Conservation (phyloP, 306 rosid genomes). For the Macrotyloma uniflorum region DNA sequence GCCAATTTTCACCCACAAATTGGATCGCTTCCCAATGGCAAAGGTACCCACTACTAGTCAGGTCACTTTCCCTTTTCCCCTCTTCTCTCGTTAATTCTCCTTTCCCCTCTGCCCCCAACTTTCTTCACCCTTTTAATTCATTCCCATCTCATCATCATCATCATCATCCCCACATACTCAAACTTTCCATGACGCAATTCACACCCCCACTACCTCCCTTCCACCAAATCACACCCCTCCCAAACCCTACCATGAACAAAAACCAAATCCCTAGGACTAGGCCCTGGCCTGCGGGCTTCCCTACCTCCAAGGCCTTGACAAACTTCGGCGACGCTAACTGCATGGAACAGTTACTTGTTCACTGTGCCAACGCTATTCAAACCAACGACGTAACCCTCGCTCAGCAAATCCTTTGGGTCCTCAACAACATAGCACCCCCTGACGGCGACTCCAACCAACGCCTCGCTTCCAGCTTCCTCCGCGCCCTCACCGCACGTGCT, state of each 20-base stretch:
- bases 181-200: conserved; percentile 70
- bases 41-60: conserved; percentile 55
- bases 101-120: neutral
- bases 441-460: conserved; percentile 94
- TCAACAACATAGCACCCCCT: conserved; percentile 83
- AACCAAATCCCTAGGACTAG: conserved; percentile 51
- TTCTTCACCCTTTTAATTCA: neutral
- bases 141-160: neutral
- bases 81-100: conserved; percentile 18
- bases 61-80: conserved; percentile 60
- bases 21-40: conserved; percentile 52
- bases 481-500: conserved; percentile 77
- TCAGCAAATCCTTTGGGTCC: conserved; percentile 93
- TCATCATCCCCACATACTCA: neutral
- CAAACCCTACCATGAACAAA: conserved; percentile 63
- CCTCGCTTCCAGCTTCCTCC: conserved; percentile 76
- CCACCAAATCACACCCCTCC: conserved; percentile 53
- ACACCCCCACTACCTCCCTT: conserved; percentile 46
- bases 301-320: conserved; percentile 59
- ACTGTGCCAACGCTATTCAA: conserved; percentile 90
- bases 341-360: conserved; percentile 89
- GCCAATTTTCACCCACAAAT: conserved; percentile 28
- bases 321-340: conserved; percentile 80
- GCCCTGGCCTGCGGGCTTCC: conserved; percentile 76
- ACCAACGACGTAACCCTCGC: conserved; percentile 81